These are phyloP conservation scores for Cyclotella atomus DNA, from an alignment of 108 stramenopile species.

Conservation along the genomic window DNA sequence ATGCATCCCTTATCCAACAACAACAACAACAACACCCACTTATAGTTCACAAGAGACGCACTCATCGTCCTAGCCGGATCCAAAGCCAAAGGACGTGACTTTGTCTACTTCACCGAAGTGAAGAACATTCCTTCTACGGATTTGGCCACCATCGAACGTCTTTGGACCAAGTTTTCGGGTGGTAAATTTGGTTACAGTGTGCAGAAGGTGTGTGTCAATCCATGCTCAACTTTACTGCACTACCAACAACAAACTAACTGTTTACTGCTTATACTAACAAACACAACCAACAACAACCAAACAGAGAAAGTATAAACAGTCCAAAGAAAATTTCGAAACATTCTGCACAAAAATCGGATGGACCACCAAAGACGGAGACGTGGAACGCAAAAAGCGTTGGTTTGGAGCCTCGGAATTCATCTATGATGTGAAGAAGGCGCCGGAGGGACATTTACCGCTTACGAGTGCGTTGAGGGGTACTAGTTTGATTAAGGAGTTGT, in stretches of 20 bases:
- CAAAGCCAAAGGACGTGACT: conserved; percentile 87
- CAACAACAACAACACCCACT: too few relatives aligned
- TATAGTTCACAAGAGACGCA: conserved; percentile 96
- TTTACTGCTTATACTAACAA: too few relatives aligned
- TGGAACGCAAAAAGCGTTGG: conserved; percentile 96
- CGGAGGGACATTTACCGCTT: conserved; percentile 94
- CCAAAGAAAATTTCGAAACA: conserved; percentile 92
- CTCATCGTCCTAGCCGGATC: conserved; percentile 90
- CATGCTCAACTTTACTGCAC: too few relatives aligned
- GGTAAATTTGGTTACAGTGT: conserved; percentile 97
- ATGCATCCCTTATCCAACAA: too few relatives aligned
- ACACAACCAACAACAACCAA: too few relatives aligned
- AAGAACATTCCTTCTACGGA: conserved; percentile 90
- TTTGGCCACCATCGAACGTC: conserved; percentile 93
- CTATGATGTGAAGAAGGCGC: conserved; percentile 95
- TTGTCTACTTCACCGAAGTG: conserved; percentile 98
- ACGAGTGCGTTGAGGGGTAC: conserved; percentile 96
- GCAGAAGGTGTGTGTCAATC: conserved; percentile 80
- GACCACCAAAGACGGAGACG: conserved; percentile 94
- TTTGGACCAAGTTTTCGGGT: conserved; percentile 93
- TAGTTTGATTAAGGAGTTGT: conserved; percentile 86
- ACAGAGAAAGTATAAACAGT: conserved; percentile 83
- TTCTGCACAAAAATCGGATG: conserved; percentile 96
- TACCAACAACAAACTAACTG: too few relatives aligned
- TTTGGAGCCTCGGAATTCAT: conserved; percentile 97